Percentiles rank a stretch among this genome's conserved stretches.
These are phyloP conservation scores for Eleusine indica DNA, from an alignment of 176 grass and related monocot genomes.

Conservation along the genomic window DNA sequence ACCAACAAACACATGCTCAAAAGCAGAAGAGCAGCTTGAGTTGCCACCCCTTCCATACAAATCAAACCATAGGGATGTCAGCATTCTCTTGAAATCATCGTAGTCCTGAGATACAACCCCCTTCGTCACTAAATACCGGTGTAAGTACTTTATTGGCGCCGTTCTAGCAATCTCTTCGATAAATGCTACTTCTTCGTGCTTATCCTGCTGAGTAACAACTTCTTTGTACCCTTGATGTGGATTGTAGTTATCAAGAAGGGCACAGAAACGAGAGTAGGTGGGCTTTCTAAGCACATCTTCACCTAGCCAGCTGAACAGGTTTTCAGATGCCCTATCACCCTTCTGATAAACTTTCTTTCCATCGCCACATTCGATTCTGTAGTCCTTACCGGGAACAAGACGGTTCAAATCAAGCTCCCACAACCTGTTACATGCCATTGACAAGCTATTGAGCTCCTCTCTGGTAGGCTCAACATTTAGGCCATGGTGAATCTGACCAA, in stretches of 20 bases:
- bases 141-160: slow-evolving; percentile 77
- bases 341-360: slow-evolving; percentile 94
- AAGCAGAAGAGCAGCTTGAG: slow-evolving; percentile 75
- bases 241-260: slow-evolving; percentile 97
- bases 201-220: slow-evolving; percentile 84
- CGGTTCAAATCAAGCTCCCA: slow-evolving; percentile 91
- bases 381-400: slow-evolving; percentile 82
- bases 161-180: slow-evolving; percentile 98
- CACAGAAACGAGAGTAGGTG: slow-evolving; percentile 75
- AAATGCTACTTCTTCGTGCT: slow-evolving; percentile 83
- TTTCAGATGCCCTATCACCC: slow-evolving; percentile 78
- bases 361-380: slow-evolving; percentile 72
- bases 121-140: slow-evolving; percentile 75
- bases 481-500: slow-evolving; percentile 50
- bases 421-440: slow-evolving; percentile 66
- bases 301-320: slow-evolving; percentile 70
- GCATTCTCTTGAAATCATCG: slow-evolving; percentile 73
- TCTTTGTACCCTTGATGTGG: slow-evolving; percentile 83
- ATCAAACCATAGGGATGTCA: slow-evolving; percentile 84
- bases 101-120: slow-evolving; percentile 56
- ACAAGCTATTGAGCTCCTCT: slow-evolving; percentile 81
- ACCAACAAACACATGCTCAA: slow-evolving; percentile 98
- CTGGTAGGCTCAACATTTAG: slow-evolving; percentile 68
- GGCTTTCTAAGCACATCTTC: slow-evolving; percentile 63
- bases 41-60: slow-evolving; percentile 84